Conservation (phyloP, 2,329 filamentous ascomycete genomes). For the Cercospora sp. region DNA sequence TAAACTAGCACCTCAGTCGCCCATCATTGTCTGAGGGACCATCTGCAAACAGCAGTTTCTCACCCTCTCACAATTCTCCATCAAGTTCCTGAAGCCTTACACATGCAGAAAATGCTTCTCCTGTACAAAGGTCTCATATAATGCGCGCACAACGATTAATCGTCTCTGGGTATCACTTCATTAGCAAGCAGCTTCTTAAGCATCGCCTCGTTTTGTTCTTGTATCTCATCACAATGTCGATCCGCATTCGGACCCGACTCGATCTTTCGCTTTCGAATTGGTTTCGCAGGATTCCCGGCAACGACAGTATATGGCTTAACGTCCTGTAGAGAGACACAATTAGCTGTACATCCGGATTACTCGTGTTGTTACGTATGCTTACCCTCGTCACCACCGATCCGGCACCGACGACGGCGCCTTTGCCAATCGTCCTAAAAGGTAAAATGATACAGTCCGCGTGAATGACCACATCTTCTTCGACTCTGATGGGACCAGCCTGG, state of each 20-base stretch:
- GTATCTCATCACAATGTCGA: slow-evolving; percentile 29
- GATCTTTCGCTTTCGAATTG: slow-evolving; percentile 30
- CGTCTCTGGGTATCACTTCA: slow-evolving; percentile 17
- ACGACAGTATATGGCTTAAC: slow-evolving; percentile 50
- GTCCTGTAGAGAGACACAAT: slow-evolving; percentile 38
- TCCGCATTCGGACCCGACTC: slow-evolving; percentile 30
- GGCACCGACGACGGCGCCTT: slow-evolving; percentile 54
- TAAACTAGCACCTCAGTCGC: background rate
- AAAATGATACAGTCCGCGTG: slow-evolving; percentile 63
- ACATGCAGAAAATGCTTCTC: background rate
- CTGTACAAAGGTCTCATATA: slow-evolving; percentile 2
- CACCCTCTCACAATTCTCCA: background rate
- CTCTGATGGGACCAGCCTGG: slow-evolving; percentile 68
- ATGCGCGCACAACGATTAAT: slow-evolving; percentile 7
- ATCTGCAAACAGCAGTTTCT: background rate
- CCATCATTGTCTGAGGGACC: background rate
- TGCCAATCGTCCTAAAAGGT: slow-evolving; percentile 56
- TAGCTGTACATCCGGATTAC: background rate
- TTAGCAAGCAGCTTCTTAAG: slow-evolving; percentile 21
- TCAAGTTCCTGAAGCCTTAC: background rate
- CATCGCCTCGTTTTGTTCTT: slow-evolving; percentile 34
- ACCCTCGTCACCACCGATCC: slow-evolving; percentile 58
- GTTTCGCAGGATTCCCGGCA: slow-evolving; percentile 47
- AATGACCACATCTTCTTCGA: slow-evolving; percentile 71
- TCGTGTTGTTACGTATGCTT: slow-evolving; percentile 32